Percentiles rank a stretch among this genome's conserved stretches.
Conservation (phyloP, 495 filamentous ascomycete genomes). For the Xylaria nigripes region DNA sequence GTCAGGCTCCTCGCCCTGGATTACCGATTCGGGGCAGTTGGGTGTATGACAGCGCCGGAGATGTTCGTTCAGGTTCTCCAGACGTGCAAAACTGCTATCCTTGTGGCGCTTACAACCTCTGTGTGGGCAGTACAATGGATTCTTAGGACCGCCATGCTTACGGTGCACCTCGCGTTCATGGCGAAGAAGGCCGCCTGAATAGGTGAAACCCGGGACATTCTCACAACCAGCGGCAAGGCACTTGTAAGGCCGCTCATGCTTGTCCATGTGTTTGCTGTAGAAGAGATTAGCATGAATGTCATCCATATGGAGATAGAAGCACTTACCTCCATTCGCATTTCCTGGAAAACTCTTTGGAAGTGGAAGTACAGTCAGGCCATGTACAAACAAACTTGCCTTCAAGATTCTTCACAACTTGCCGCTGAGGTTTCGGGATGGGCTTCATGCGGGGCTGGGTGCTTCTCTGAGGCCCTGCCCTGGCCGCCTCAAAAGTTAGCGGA, state of each 20-base stretch:
- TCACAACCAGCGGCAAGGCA: conserved; percentile 69
- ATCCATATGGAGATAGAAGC: background rate
- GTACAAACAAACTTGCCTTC: conserved; percentile 66
- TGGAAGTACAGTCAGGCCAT: conserved; percentile 49
- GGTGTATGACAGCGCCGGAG: conserved; percentile 64
- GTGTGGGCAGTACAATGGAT: conserved; percentile 69
- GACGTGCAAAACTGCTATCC: conserved; percentile 71
- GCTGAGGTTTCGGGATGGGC: conserved; percentile 42
- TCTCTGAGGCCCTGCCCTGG: background rate
- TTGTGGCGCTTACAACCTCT: conserved; percentile 71
- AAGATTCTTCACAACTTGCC: conserved; percentile 45
- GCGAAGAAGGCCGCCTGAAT: conserved; percentile 76
- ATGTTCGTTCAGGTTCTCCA: conserved; percentile 86
- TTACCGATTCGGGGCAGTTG: background rate
- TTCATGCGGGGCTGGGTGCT: conserved; percentile 29
- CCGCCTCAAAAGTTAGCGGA: background rate
- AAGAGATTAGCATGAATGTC: background rate
- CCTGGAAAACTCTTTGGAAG: conserved; percentile 56
- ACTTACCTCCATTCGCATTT: conserved; percentile 92
- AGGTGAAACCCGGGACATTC: conserved; percentile 88
- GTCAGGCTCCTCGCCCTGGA: background rate
- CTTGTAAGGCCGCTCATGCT: conserved; percentile 86
- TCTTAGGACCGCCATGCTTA: conserved; percentile 74
- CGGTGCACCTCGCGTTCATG: conserved; percentile 90
- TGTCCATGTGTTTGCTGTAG: conserved; percentile 89